Evolutionary conservation across 1,284 basidiomycete genomes (phyloP), one percentile per base, ranked within the genome.

Genomic region (Ceratobasidium sp.): DNA sequence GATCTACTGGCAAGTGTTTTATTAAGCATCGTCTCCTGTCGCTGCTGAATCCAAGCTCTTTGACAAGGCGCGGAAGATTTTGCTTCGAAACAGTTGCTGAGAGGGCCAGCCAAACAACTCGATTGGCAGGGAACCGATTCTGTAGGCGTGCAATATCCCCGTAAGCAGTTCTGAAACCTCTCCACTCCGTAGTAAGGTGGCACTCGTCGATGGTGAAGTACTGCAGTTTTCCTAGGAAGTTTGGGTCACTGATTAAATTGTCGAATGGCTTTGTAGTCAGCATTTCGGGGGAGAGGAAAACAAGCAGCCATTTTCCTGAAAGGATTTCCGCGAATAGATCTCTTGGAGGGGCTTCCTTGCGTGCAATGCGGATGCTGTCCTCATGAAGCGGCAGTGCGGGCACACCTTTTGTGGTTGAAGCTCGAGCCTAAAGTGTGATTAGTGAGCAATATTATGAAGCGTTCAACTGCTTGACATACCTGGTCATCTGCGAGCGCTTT

Each of bases 401-500:
- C 7, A 54, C 22, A 2, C 27, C 27, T 7, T 32, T 34, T 17
- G 22, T 20, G 2, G 12, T 32, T 13, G 52, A 27, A 8, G 25
- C 54, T 22, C 54, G 54, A 10, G 54, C 54, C 54, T 56, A 12
- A 20, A 20, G 22, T 38, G n/a, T n/a, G n/a, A n/a, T n/a, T 25
- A 20, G 31, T 56, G 27, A 20, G 34, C 3, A 7, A 22, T 22
- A 5, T 38, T 10, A 15, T 25, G 10, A 20, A 7, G 34, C 13
- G 2, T 35, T 8, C 6, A 32, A 17, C 13, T 34, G 4, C 35
- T 10, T 17, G 4, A 13, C 52, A 15, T 40, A 56, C 34, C 54
- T 56, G 54, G 42, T 56, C 34, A 32, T 56, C 54, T 10, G 32
- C 34, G 5, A 56, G n/a, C 32, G 17, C 54, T 22, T 56, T 56